Evolutionary conservation across 805 yeast species (phyloP), one percentile per base, ranked within the genome.

Genomic region (Kluyveromyces starmeri): DNA sequence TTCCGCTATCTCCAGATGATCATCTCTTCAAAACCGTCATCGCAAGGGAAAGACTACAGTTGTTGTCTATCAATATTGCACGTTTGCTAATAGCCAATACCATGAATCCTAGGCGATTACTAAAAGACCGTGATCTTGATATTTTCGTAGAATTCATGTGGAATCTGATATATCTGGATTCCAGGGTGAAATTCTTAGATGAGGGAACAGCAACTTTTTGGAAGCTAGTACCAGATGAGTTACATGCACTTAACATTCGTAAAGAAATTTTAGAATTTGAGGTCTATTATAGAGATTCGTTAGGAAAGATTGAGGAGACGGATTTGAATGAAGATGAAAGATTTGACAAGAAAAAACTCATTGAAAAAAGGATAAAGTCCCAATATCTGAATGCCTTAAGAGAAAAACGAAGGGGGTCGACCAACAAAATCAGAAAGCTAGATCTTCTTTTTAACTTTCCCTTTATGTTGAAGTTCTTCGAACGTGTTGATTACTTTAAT

Each of bases 401-500:
- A 43, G 14, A 9, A 23, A 51, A 44, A 25, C 49, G 26, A 23
- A 32, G 44, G 43, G 12, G 23, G 38, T 12, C 45, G 5, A 39
- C 50, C 2, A 50, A 51, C 23, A 46, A 47, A 36, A 38, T 47
- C 20, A 41, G 47, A 20, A 70, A 64, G 40, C 43, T 71, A 15
- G 73, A 71, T 28, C 61, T 88, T 0, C 64, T 83, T 29, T 63
- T 70, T 1, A 68, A 73, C 33, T 61, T 78, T 3, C 96, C 97
- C 3, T 89, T 83, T 51, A 79, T 86, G 61, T 65, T 89, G 5
- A 75, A 83, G 0, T 89, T 89, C 54, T 68, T 70, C 16, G 70
- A 72, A 21, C 65, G 98, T 31, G 96, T 84, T 0, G 70, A 68
- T 32, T 64, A 83, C 1, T 83, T 89, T 50, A 83, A 81, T 40